A percentile compares a stretch with the other conserved stretches of the same genome.
phyloP scores from a whole-genome alignment of 768 basidiomycete species.

The Xerocomus brunneocitrinus region DNA sequence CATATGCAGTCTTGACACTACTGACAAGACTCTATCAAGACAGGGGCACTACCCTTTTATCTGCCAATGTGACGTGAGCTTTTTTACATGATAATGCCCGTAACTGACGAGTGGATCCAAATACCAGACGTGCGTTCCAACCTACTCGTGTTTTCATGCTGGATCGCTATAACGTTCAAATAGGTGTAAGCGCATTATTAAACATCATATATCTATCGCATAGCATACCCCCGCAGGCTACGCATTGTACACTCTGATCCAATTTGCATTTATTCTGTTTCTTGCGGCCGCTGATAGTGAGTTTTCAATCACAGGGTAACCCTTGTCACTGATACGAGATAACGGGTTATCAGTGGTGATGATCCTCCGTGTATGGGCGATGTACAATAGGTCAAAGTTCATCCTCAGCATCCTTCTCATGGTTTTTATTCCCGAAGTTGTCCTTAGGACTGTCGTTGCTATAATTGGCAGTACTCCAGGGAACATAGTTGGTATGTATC shows the following conservation, averaged over 20 bases:
- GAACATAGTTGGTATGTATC: neutral
- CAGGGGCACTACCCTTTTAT: neutral
- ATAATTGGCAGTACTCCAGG: neutral
- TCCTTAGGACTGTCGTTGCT: neutral
- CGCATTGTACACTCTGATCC: neutral
- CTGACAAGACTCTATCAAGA: neutral
- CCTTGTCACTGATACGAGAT: neutral
- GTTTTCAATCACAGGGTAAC: neutral
- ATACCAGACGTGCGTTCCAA: neutral
- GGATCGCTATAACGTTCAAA: neutral
- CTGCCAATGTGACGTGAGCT: neutral
- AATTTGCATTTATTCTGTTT: constrained; percentile 1
- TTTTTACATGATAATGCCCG: too few species aligned
- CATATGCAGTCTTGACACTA: neutral
- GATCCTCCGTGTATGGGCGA: constrained; percentile 10
- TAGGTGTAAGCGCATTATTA: constrained; percentile 3
- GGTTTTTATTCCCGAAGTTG: neutral
- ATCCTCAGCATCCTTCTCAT: constrained; percentile 3
- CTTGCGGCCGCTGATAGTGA: constrained; percentile 4
- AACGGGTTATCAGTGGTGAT: constrained; percentile 2
- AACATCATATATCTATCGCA: too few species aligned
- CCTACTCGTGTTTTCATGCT: neutral
- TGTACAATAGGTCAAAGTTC: constrained; percentile 2
- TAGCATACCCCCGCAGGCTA: neutral
- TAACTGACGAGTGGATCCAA: neutral